Conservation (phyloP, 257 asterid genomes). For the Solanum acaule region DNA sequence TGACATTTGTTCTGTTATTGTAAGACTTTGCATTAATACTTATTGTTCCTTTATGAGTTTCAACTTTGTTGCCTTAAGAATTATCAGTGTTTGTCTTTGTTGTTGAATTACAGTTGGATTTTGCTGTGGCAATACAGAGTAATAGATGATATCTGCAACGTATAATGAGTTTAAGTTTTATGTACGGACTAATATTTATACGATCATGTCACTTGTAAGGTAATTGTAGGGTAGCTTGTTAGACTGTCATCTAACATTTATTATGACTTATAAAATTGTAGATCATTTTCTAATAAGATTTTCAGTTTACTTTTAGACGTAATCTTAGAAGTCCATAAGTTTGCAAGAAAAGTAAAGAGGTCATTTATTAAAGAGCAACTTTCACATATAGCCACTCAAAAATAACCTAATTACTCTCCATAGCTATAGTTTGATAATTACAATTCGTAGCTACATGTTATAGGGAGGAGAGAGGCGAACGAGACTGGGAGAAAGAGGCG, state of each 20-base stretch:
- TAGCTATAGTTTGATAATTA: too few relatives aligned
- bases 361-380: too few relatives aligned
- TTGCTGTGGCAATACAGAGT: not conserved
- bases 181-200: accelerated
- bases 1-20: not conserved
- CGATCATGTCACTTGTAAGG: not conserved
- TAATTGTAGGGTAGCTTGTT: not conserved
- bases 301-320: not conserved
- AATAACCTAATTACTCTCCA: too few relatives aligned
- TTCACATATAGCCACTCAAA: too few relatives aligned
- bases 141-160: not conserved
- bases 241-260: not conserved
- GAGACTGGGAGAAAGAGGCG: too few relatives aligned
- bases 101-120: not conserved
- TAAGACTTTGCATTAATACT: not conserved
- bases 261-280: accelerated
- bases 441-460: too few relatives aligned
- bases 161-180: not conserved
- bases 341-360: accelerated
- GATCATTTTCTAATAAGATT: not conserved
- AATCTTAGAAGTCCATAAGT: not conserved
- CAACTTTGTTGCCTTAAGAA: not conserved
- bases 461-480: too few relatives aligned
- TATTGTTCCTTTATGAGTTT: not conserved
- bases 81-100: not conserved